These are phyloP conservation scores for Pluteus cervinus DNA, from an alignment of 768 basidiomycete species.

Conservation along the genomic window DNA sequence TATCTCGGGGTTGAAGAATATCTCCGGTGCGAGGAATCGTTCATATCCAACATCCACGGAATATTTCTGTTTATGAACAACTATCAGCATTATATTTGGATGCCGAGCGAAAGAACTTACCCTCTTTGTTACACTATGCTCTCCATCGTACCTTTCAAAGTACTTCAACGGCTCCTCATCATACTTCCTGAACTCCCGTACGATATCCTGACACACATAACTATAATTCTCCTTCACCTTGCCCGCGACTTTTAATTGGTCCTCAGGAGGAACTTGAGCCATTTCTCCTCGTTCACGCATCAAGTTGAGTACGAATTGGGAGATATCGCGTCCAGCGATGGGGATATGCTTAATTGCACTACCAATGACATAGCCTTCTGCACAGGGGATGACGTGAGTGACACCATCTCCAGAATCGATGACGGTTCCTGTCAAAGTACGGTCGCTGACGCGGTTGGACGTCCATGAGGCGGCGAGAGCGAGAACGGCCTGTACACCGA, in stretches of 20 bases:
- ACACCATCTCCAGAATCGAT: slow-evolving; percentile 99
- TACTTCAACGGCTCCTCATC: slow-evolving; percentile 93
- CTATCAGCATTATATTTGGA: not conserved
- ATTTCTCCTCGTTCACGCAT: slow-evolving; percentile 95
- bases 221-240: slow-evolving; percentile 98
- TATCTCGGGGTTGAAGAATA: slow-evolving; percentile 99
- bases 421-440: slow-evolving; percentile 93
- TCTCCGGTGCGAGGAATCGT: slow-evolving; percentile 97
- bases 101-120: slow-evolving; percentile 37
- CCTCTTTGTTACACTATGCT: slow-evolving; percentile 87
- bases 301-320: slow-evolving; percentile 92
- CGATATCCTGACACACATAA: slow-evolving; percentile 98
- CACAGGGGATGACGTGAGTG: slow-evolving; percentile 93
- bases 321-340: slow-evolving; percentile 96
- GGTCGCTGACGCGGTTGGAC: slow-evolving; percentile 81
- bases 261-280: slow-evolving; percentile 87
- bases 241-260: slow-evolving; percentile 85
- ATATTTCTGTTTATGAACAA: slow-evolving; percentile 68
- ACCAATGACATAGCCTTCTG: slow-evolving; percentile 98
- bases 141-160: slow-evolving; percentile 90
- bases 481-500: slow-evolving; percentile 97
- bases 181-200: slow-evolving; percentile 98
- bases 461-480: slow-evolving; percentile 98
- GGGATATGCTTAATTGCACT: slow-evolving; percentile 99
- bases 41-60: slow-evolving; percentile 93